Percentiles rank a stretch among this genome's conserved stretches.
phyloP scores from a whole-genome alignment of 2,329 filamentous ascomycete genomes.

The Colletotrichum kahawae region DNA sequence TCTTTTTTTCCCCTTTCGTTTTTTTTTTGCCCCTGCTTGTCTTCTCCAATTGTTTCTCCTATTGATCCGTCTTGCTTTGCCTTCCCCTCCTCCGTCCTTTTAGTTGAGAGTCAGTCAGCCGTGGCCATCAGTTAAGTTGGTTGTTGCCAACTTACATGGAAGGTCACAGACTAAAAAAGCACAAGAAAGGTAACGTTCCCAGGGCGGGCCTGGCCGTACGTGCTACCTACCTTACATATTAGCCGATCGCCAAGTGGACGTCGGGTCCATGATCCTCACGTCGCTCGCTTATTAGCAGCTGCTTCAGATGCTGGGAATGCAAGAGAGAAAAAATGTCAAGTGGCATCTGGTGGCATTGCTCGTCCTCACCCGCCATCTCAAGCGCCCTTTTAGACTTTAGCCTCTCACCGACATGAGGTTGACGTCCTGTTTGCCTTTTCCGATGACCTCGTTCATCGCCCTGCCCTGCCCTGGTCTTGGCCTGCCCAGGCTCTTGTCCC shows the following conservation, averaged over 20 bases:
- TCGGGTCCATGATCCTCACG: background rate
- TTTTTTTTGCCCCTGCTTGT: background rate
- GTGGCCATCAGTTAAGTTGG: background rate
- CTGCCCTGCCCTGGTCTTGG: background rate
- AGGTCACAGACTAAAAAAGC: background rate
- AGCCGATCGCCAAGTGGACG: background rate
- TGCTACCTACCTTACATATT: background rate
- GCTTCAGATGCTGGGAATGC: background rate
- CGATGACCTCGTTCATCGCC: background rate
- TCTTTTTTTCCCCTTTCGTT: background rate
- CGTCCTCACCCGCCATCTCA: background rate
- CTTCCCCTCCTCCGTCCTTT: background rate
- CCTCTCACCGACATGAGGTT: background rate
- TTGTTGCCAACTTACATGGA: background rate
- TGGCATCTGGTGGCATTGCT: background rate
- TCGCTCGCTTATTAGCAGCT: background rate
- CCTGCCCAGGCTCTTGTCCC: background rate
- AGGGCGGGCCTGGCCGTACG: background rate
- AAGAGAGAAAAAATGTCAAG: background rate
- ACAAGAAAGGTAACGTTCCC: background rate
- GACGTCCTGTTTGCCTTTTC: constrained; percentile 19
- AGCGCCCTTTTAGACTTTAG: background rate
- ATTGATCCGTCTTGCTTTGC: background rate
- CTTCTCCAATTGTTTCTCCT: background rate
- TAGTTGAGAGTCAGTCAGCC: background rate